These are phyloP conservation scores for Osmanthus fragrans DNA, from an alignment of 257 asterid genomes.

Conservation along the genomic window DNA sequence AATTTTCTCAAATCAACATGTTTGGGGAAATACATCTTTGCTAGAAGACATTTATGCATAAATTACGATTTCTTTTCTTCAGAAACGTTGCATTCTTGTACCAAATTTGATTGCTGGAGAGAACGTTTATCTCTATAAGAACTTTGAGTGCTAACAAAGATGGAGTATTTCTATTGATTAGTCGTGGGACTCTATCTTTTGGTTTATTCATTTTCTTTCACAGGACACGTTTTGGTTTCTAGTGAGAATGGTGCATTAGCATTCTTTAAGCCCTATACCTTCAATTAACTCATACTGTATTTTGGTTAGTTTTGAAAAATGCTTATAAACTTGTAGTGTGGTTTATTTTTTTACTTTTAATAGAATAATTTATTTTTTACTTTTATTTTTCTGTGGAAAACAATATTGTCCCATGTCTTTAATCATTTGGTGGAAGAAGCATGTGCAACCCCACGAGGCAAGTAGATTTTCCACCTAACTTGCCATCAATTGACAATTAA, in stretches of 20 bases:
- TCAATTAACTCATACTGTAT: too few relatives aligned
- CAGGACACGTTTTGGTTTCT: background rate
- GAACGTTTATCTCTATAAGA: background rate
- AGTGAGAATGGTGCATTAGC: too few relatives aligned
- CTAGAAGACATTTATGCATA: conserved; percentile 14
- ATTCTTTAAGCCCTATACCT: too few relatives aligned
- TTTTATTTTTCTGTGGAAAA: too few relatives aligned
- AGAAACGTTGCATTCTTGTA: background rate
- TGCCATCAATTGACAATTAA: too few relatives aligned
- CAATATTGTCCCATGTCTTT: too few relatives aligned
- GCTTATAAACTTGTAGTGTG: too few relatives aligned
- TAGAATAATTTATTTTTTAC: too few relatives aligned
- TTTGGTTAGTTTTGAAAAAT: background rate
- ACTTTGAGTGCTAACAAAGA: background rate
- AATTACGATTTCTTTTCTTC: background rate
- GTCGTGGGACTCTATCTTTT: background rate
- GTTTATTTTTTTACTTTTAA: too few relatives aligned
- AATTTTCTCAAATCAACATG: conserved; percentile 41
- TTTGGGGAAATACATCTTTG: conserved; percentile 54
- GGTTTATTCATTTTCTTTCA: background rate
- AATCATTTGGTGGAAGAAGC: too few relatives aligned
- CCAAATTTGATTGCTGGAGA: background rate
- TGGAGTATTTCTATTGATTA: background rate
- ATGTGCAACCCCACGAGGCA: too few relatives aligned
- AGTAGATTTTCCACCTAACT: too few relatives aligned